Base-by-base conservation (phyloP, 2,329 filamentous ascomycete genomes). In the Scleromitrula shiraiana region DNA sequence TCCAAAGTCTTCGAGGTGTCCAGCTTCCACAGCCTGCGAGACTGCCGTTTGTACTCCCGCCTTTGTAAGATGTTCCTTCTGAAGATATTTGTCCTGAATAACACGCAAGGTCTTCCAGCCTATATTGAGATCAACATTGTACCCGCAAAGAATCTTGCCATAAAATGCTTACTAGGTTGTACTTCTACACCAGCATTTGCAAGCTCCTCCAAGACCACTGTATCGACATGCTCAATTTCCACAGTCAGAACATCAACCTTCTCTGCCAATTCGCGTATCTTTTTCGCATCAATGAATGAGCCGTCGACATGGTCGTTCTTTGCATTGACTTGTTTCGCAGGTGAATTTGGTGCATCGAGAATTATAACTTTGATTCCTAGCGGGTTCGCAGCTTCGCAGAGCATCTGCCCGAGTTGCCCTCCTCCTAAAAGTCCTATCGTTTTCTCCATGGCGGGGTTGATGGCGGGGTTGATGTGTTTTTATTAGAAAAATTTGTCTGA, bases 201-300 rank as follows among this genome's bases (percentile, higher is more conserved):
- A 49, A 96, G 80, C 62, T 94, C 86, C 67, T 95, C 88, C 4
- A 96, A 76, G 20, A 93, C 83, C 45, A 88, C 74, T n/a, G 88
- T 93, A 66, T 96, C 81, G 50, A 96, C 85, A 68, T 96, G 91
- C 72, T 97, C 91, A 55, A 95, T 96, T 68, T 97, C 91, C 12
- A 95, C 87, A 0, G 89, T 96, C 52, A 96, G 72, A 14, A 95
- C 79, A 64, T 95, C 87, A 59, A 82, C 88, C 27, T 74, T 69
- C 32, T 76, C 69, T 2, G 91, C 89, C n/a, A 97, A 74, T 64
- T 88, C 75, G 36, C 82, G 79, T 55, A 97, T 89, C 55, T 86
- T 83, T 27, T 78, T 77, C 0, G 83, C 72, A 57, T 95, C 85
- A 64, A 88, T 90, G 75, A 95, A 96, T 0, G 89, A 95, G 50